phyloP scores from a whole-genome alignment of 495 filamentous ascomycete genomes.

The Penicillium alfredii region DNA sequence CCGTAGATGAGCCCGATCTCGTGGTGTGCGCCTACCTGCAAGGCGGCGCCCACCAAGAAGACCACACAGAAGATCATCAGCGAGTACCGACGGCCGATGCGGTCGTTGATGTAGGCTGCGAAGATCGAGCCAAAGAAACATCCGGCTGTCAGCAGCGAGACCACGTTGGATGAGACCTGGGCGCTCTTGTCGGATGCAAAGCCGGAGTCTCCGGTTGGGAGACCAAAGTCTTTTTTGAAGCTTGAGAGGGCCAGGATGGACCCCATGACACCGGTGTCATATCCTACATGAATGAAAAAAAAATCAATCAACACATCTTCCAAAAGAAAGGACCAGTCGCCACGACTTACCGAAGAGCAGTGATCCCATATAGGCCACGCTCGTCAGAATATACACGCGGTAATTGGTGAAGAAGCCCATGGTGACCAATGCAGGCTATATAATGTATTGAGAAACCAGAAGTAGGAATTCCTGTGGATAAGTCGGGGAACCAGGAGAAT shows the following conservation, averaged over 20 bases:
- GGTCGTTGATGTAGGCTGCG: slow-evolving; percentile 53
- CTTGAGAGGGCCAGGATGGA: slow-evolving; percentile 47
- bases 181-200: slow-evolving; percentile 35
- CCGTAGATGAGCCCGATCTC: slow-evolving; percentile 34
- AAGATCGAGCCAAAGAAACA: slow-evolving; percentile 63
- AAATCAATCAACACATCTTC: not conserved
- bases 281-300: slow-evolving; percentile 22
- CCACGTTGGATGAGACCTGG: slow-evolving; percentile 49
- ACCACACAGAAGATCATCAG: slow-evolving; percentile 49
- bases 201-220: slow-evolving; percentile 25
- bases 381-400: slow-evolving; percentile 48
- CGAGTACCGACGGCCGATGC: slow-evolving; percentile 52
- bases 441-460: not conserved
- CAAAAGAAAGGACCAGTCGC: too few species aligned
- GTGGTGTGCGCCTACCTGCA: slow-evolving; percentile 48
- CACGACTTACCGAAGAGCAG: slow-evolving; percentile 46
- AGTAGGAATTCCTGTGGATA: not conserved
- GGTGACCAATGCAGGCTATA: not conserved
- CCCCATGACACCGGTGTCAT: slow-evolving; percentile 57
- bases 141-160: slow-evolving; percentile 58
- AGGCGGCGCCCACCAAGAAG: slow-evolving; percentile 59
- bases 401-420: slow-evolving; percentile 44
- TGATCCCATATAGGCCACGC: slow-evolving; percentile 49
- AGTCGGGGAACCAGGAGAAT: not conserved
- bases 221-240: slow-evolving; percentile 52